Evolutionary conservation across 768 basidiomycete genomes (phyloP), one percentile per base, ranked within the genome.

Genomic region (Amyloporia xantha): DNA sequence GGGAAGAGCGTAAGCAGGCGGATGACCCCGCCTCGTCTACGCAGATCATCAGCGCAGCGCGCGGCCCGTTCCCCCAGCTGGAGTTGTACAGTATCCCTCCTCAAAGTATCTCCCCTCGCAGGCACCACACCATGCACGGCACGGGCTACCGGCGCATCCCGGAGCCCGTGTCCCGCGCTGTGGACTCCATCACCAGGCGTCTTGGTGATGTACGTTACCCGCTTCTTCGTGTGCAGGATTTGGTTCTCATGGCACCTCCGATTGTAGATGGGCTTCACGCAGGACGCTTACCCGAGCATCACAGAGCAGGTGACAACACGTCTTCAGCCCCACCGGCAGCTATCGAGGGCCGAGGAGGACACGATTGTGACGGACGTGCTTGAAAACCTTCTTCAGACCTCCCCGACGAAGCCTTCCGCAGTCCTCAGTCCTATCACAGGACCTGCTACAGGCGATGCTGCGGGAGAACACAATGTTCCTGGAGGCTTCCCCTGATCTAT

Each of bases 191-290:
- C 54, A 73, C 70, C 48, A 76, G 64, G 56, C 76, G 79, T 55
- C 68, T 89, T 13, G 75, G 75, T 47, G 86, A 84, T 60, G 84
- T 87, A 63, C 44, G 80, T 74, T n/a, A 11, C 41, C 27, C n/a
- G 28, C 12, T 48, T 24, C 44, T 44, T 21, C 20, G 23, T 47
- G 2, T 36, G 21, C 17, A 27, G 5, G 28, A 43, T 35, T 28
- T 19, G 28, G 27, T 17, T 40, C 47, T 54, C 44, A 46, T 39
- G 20, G 9, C 20, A 13, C 24, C 42, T 30, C 35, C 26, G 41
- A 26, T 19, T 35, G 2, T 48, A 87, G 85, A 86, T 87, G 85
- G 85, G 85, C n/a, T 86, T 87, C 55, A 80, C 78, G 10, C 72
- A 79, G 48, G 67, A 67, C 41, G 70, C 72, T 15, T 73, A 82